Evolutionary conservation across 768 basidiomycete species (phyloP).

Genomic region (Sarcomyxa edulis): DNA sequence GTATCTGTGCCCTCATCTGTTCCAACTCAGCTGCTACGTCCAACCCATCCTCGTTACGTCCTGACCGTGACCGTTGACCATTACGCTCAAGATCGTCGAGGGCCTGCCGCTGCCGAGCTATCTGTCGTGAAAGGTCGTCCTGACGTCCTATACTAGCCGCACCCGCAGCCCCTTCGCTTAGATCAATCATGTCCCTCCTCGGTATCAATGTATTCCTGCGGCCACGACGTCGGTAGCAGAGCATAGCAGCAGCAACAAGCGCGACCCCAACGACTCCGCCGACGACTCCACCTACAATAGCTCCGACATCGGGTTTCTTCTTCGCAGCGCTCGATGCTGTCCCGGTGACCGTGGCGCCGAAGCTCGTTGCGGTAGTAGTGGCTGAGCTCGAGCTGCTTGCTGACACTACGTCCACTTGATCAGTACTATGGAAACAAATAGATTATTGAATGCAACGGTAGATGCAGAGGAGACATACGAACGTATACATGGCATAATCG

Average conservation of each 20-base stretch:
- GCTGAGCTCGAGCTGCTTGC: no score
- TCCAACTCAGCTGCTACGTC: neutral
- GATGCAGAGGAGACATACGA: slow-evolving; percentile 1
- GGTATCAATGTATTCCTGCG: neutral
- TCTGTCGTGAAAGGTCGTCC: neutral
- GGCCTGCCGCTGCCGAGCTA: neutral
- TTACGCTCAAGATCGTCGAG: neutral
- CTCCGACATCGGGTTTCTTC: neutral
- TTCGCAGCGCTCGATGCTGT: neutral
- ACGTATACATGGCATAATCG: slow-evolving; percentile 16
- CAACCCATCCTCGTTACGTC: no score
- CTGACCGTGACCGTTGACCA: no score
- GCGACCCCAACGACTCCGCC: neutral
- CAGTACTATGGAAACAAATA: no score
- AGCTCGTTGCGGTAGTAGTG: no score
- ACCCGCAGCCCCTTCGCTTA: neutral
- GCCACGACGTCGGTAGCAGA: neutral
- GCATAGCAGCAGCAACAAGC: neutral
- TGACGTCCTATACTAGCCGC: neutral
- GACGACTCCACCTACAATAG: neutral
- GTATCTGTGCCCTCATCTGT: neutral
- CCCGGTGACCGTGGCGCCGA: no score
- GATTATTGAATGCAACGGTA: neutral
- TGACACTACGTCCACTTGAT: no score
- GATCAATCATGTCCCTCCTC: neutral